A percentile compares a stretch with the other conserved stretches of the same genome.
Evolutionary conservation across 1,284 basidiomycete species (phyloP).

Genomic region (Ceratorhiza oryzae-sativae): DNA sequence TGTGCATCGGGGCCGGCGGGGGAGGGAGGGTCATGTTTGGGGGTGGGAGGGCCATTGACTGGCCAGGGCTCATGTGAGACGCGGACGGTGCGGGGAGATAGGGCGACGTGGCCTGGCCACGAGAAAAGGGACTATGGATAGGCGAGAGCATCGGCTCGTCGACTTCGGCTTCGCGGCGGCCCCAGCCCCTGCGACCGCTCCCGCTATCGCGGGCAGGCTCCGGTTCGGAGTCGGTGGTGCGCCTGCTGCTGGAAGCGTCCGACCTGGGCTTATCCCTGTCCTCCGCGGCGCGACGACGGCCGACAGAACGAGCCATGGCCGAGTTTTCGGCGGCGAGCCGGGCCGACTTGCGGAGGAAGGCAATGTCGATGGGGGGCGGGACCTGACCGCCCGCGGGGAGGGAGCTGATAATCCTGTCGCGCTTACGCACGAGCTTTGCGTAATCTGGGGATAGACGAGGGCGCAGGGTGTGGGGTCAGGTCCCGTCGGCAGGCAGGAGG

Average conservation of each 20-base stretch:
- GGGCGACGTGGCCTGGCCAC: background rate
- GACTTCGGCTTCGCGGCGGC: background rate
- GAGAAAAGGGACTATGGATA: background rate
- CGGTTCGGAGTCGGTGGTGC: background rate
- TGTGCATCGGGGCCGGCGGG: background rate
- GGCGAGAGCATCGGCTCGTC: slow-evolving; percentile 3
- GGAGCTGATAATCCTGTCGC: slow-evolving; percentile 10
- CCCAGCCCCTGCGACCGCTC: slow-evolving; percentile 11
- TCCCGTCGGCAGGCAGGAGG: background rate
- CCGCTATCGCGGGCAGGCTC: background rate
- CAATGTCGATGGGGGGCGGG: slow-evolving; percentile 32
- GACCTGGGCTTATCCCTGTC: background rate
- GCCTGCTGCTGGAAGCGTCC: background rate
- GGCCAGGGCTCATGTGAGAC: background rate
- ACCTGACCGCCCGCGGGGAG: slow-evolving; percentile 8
- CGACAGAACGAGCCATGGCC: slow-evolving; percentile 8
- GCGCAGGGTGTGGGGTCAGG: slow-evolving; percentile 1
- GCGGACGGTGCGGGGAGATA: background rate
- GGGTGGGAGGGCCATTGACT: background rate
- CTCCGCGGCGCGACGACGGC: background rate
- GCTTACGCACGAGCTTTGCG: slow-evolving; percentile 42
- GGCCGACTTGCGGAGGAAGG: slow-evolving; percentile 24
- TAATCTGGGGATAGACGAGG: slow-evolving; percentile 39
- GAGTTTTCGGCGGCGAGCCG: slow-evolving; percentile 30
- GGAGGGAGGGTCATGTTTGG: background rate